Base-by-base conservation (phyloP, 1,284 basidiomycete genomes). In the Phellopilus nigrolimitatus region DNA sequence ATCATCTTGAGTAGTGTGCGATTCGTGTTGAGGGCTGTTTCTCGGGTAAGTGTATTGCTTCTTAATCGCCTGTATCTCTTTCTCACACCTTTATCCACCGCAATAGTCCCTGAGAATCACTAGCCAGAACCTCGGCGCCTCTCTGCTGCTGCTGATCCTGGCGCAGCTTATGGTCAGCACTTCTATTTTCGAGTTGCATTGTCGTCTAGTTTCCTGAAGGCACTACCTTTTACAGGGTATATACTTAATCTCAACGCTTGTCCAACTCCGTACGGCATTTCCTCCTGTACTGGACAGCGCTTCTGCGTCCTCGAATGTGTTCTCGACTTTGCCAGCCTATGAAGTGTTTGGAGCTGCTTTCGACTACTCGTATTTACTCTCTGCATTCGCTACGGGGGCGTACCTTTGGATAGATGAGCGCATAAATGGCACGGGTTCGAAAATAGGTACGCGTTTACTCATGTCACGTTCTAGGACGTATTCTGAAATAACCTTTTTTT, bases 191-290 rank as follows among this genome's bases (percentile, higher is more conserved):
- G 12, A 41, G n/a, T n/a, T n/a, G n/a, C n/a, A n/a, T n/a, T n/a
- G n/a, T n/a, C n/a, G n/a, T n/a, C n/a, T 12, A 33, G 19, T 28
- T 34, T 27, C 28, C 19, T 37, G 22, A 37, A 27, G 47, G 9
- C 12, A 22, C 24, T 38, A 15, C 28, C 31, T 31, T 17, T 27
- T 22, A 3, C 43, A 89, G 87, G 84, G 82, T 12, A 85, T 85
- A 49, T 90, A 89, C 60, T 75, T 89, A 33, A 75, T 90, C 21
- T 82, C 85, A 1, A 90, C 86, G 0, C 69, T 89, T 42, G 80
- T 89, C 13, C 87, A 90, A 64, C 70, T 90, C 36, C 82, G 87
- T 38, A 80, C 81, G 15, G 81, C 83, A 4, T 89, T 89, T 62
- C 87, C 86, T 3, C 81, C 80, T 0, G 55, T 58, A 13, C 57